phyloP scores from a whole-genome alignment of 2,329 filamentous ascomycete species.

The Epichloe amarillans region DNA sequence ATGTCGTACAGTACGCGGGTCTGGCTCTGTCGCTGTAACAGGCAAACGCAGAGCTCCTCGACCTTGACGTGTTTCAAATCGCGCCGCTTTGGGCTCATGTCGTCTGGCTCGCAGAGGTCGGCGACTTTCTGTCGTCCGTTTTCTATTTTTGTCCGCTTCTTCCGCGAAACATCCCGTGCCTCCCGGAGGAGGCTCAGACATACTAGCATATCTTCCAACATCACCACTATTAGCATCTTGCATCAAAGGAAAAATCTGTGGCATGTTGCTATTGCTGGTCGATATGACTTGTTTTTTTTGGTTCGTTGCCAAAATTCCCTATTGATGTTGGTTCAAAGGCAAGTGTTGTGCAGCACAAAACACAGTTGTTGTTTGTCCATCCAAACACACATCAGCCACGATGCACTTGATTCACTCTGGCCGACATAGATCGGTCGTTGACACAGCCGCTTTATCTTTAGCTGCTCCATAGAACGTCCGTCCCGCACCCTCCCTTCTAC shows the following conservation, averaged over 20 bases:
- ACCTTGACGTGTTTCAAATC: neutral
- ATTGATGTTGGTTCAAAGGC: neutral
- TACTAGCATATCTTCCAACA: too few species aligned
- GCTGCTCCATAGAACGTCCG: neutral
- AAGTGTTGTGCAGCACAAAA: neutral
- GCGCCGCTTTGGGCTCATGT: too few species aligned
- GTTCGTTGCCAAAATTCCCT: neutral
- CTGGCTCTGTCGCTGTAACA: neutral
- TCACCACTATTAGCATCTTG: neutral
- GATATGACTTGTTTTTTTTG: too few species aligned
- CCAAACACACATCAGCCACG: too few species aligned
- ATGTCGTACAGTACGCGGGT: neutral
- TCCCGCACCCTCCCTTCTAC: neutral
- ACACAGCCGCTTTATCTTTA: neutral
- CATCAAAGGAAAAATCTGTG: neutral
- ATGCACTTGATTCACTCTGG: neutral
- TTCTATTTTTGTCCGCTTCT: neutral
- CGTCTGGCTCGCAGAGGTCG: neutral
- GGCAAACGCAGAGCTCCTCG: neutral
- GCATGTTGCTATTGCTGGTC: neutral
- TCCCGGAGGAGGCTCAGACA: too few species aligned
- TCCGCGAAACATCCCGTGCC: neutral
- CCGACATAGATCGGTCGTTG: neutral
- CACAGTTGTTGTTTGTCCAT: neutral
- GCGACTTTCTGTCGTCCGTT: neutral